Percentiles rank a stretch among this genome's conserved stretches.
Conservation (phyloP, 2,329 filamentous ascomycete species). For the Aspergillus sp. region DNA sequence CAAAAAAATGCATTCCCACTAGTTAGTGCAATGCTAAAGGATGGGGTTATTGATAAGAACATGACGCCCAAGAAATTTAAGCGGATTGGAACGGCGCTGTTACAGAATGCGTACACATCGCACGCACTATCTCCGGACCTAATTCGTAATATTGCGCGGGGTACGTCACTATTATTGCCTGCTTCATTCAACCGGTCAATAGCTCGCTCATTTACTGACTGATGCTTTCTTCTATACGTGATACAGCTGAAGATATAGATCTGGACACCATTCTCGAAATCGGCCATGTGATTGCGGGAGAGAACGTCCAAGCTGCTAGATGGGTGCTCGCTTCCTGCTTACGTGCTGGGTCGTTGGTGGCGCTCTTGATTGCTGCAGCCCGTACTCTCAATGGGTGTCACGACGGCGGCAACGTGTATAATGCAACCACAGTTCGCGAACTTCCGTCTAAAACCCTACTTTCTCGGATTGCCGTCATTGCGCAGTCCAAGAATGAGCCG, state of each 20-base stretch:
- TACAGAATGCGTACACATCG: slow-evolving; percentile 7
- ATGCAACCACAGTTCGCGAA: not conserved
- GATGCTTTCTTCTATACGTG: not conserved
- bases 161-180: slow-evolving; percentile 3
- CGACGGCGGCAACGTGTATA: not conserved
- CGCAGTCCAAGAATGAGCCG: slow-evolving; percentile 5
- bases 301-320: not conserved
- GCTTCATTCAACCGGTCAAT: not conserved
- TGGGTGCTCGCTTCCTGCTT: slow-evolving; percentile 25
- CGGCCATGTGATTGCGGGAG: slow-evolving; percentile 10
- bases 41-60: slow-evolving; percentile 10
- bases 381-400: slow-evolving; percentile 7
- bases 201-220: not conserved
- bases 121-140: slow-evolving; percentile 10
- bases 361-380: slow-evolving; percentile 17
- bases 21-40: not conserved
- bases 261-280: slow-evolving; percentile 27
- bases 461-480: slow-evolving; percentile 21
- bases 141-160: slow-evolving; percentile 8
- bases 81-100: slow-evolving; percentile 15
- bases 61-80: slow-evolving; percentile 15
- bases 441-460: slow-evolving; percentile 10
- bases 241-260: slow-evolving; percentile 14
- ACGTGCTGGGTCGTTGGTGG: slow-evolving; percentile 20
- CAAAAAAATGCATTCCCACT: not conserved